These are phyloP conservation scores for Graphilbum ipis-grandicollis DNA, from an alignment of 2,329 filamentous ascomycete species.

Conservation along the genomic window DNA sequence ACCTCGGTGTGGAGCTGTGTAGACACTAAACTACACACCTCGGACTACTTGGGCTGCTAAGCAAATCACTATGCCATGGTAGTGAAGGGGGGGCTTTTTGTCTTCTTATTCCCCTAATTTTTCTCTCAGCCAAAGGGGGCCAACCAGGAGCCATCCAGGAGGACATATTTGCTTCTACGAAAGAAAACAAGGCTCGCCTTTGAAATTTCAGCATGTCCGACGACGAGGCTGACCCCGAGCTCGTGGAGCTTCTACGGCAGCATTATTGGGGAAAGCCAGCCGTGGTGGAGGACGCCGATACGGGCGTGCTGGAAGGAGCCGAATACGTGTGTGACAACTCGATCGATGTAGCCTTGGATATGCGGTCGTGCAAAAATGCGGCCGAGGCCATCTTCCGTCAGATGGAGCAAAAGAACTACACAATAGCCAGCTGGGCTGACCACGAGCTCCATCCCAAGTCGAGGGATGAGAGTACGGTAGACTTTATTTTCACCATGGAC, in stretches of 20 bases:
- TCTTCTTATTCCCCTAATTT: too few species aligned
- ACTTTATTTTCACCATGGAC: slow-evolving; percentile 97
- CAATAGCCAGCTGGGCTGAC: slow-evolving; percentile 68
- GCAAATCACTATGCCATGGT: too few species aligned
- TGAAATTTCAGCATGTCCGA: slow-evolving; percentile 61
- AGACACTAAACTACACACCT: too few species aligned
- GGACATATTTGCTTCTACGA: too few species aligned
- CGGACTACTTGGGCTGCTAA: too few species aligned
- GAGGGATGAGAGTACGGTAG: slow-evolving; percentile 62
- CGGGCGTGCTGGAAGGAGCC: slow-evolving; percentile 64
- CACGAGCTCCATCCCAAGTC: slow-evolving; percentile 79
- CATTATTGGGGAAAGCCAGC: slow-evolving; percentile 47
- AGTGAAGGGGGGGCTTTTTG: too few species aligned
- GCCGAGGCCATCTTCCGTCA: slow-evolving; percentile 61
- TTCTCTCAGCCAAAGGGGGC: too few species aligned
- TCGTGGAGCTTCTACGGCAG: slow-evolving; percentile 70
- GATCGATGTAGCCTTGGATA: slow-evolving; percentile 81
- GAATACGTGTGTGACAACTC: slow-evolving; percentile 83
- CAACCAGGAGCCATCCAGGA: too few species aligned
- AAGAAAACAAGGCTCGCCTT: not conserved
- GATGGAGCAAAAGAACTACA: slow-evolving; percentile 75
- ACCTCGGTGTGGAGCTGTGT: too few species aligned
- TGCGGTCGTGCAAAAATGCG: slow-evolving; percentile 64
- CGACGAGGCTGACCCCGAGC: slow-evolving; percentile 77
- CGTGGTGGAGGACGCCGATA: slow-evolving; percentile 47